phyloP scores from a whole-genome alignment of 306 rosid genomes.

The Argentina anserina region DNA sequence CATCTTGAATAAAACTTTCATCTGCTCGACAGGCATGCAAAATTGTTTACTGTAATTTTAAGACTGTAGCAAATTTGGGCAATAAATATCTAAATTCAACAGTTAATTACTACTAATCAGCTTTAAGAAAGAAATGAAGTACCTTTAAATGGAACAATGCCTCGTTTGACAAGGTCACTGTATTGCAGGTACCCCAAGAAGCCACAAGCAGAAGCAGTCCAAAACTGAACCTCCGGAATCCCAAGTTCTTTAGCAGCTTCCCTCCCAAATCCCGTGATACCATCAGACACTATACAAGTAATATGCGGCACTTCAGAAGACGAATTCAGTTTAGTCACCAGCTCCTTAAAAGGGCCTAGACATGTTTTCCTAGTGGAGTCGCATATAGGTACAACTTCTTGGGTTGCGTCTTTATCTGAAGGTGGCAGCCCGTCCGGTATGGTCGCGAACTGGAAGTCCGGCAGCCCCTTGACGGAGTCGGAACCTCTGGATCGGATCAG shows the following conservation, averaged over 20 bases:
- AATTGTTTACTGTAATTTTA: no score
- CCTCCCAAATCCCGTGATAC: conserved; percentile 17
- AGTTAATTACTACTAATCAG: no score
- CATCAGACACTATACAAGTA: conserved; percentile 25
- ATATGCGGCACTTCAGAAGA: conserved; percentile 13
- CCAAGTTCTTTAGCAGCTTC: conserved; percentile 20
- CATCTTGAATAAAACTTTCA: conserved; percentile 23
- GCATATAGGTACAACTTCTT: conserved; percentile 5
- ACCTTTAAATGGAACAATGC: conserved; percentile 34
- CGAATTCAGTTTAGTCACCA: conserved; percentile 19
- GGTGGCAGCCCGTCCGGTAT: conserved; percentile 21
- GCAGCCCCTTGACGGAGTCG: background rate
- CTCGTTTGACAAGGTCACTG: conserved; percentile 20
- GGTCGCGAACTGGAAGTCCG: conserved; percentile 16
- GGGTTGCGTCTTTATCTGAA: conserved; percentile 21
- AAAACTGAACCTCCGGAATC: conserved; percentile 21
- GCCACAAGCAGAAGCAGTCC: conserved; percentile 38
- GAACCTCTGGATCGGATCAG: background rate
- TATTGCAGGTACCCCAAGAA: conserved; percentile 21
- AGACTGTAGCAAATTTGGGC: no score
- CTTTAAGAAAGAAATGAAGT: background rate
- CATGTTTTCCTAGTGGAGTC: conserved; percentile 19
- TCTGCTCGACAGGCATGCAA: conserved; percentile 13
- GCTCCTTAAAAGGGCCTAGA: conserved; percentile 23
- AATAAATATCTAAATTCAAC: no score